Evolutionary conservation across 768 basidiomycete species (phyloP).

Genomic region (Auricularia heimuer): DNA sequence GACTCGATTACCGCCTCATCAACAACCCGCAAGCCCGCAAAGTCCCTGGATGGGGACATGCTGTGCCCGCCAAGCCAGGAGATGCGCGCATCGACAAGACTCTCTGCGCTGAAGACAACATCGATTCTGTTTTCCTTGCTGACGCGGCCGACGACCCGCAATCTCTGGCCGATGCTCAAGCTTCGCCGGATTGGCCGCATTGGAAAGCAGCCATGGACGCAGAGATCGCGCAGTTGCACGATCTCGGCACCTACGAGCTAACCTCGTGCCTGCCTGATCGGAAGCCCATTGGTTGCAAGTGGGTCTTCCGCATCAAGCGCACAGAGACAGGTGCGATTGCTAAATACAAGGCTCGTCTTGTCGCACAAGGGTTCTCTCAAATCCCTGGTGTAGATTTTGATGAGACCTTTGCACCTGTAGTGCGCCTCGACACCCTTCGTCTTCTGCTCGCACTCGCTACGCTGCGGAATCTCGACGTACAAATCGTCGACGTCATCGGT

Average conservation of each 20-base stretch:
- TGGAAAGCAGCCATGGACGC: conserved; percentile 17
- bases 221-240: conserved; percentile 14
- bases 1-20: too few relatives aligned
- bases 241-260: conserved; percentile 14
- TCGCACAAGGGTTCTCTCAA: conserved; percentile 29
- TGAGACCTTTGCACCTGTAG: conserved; percentile 6
- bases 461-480: conserved; percentile 23
- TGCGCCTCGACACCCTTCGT: conserved; percentile 18
- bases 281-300: conserved; percentile 16
- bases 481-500: conserved; percentile 32
- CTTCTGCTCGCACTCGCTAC: conserved; percentile 29
- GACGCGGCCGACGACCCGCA: not conserved
- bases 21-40: too few relatives aligned
- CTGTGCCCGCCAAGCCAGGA: too few relatives aligned
- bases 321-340: conserved; percentile 16
- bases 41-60: too few relatives aligned
- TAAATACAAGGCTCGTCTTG: conserved; percentile 27
- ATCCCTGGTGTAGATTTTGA: conserved; percentile 27
- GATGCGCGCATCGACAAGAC: too few relatives aligned
- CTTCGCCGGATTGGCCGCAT: conserved; percentile 8
- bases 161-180: not conserved
- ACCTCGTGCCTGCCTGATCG: conserved; percentile 13
- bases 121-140: too few relatives aligned
- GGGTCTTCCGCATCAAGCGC: conserved; percentile 22
- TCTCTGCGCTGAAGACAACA: too few relatives aligned